Base-by-base conservation (phyloP, 2,329 filamentous ascomycete species). In the Aspergillus neoniger region DNA sequence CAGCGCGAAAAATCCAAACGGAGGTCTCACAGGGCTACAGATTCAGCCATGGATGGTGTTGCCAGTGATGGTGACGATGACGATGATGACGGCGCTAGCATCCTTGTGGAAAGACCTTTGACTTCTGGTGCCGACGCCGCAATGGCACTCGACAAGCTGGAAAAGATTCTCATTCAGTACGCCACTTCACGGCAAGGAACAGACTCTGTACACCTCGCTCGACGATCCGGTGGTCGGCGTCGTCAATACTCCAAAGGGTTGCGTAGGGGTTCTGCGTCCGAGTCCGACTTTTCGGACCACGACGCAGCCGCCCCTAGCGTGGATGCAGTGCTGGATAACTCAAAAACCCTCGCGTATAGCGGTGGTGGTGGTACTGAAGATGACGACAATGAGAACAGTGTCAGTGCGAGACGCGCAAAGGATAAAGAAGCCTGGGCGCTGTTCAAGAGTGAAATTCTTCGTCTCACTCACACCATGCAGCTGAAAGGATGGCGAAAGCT, bases 381-480 rank as follows among this genome's bases (percentile, higher is more conserved):
- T 14, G 76, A 79, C 9, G 68, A 71, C 5, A 80, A 82, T 49
- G 74, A 79, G 4, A 72, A 79, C 2, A 72, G 77, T 48, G 77
- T 76, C 2, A 79, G 77, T 54, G 81, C 79, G 58, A 80, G 78
- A 60, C 81, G 82, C 41, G 82, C 85, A 32, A 91, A 90, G 71
- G 91, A 94, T 61, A 85, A 82, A 44, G 88, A 91, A 71, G 88
- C 88, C 2, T 97, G 94, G 95, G 73, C 85, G n/a, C 81, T 76
- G 8, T 99, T 97, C 83, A 97, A 97, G 76, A 89, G 88, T 62
- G 94, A 99, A 72, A 95, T 98, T 63, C 85, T 98, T 58, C 90
- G 92, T 39, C 83, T 98, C 60, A 84, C 91, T 0, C 95, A 98
- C 75, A 99, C 95, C 0, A 81, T 99, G 55, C 87, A 88, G 56